Evolutionary conservation across 352 stramenopile genomes (phyloP).

Genomic region (Pythium sukuiense): DNA sequence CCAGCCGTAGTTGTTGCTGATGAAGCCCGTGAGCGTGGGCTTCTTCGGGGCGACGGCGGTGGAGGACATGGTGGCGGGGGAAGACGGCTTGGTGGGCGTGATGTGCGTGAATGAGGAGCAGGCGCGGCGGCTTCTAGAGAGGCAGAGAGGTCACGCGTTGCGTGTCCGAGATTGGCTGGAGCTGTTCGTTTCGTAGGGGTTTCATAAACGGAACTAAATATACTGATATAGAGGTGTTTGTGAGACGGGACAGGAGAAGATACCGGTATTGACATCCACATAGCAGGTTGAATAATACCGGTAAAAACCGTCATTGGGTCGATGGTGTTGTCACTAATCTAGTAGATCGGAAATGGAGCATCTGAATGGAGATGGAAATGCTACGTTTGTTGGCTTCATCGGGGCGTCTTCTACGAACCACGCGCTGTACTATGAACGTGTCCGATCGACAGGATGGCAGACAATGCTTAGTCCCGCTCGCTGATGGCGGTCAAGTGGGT

Average conservation of each 20-base stretch:
- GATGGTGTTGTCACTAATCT: neutral
- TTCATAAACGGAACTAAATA: neutral
- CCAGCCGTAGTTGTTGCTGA: slow-evolving; percentile 78
- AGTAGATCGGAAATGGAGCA: neutral
- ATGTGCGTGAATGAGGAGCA: slow-evolving; percentile 1
- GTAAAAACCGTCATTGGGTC: neutral
- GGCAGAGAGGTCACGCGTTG: neutral
- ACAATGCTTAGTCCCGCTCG: slow-evolving; percentile 81
- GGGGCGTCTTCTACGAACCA: neutral
- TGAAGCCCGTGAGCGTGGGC: slow-evolving; percentile 51
- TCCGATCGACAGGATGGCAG: neutral
- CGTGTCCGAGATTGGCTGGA: slow-evolving; percentile 1
- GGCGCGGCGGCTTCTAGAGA: neutral
- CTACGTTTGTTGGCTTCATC: neutral
- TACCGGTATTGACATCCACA: no score
- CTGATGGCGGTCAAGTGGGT: slow-evolving; percentile 97
- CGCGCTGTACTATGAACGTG: slow-evolving; percentile 1
- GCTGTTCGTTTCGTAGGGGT: neutral
- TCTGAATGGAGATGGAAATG: neutral
- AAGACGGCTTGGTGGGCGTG: neutral
- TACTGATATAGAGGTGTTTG: neutral
- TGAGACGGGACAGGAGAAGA: neutral
- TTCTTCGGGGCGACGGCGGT: slow-evolving; percentile 22
- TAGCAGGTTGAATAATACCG: neutral
- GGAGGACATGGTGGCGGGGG: neutral